Percentiles rank a stretch among this genome's conserved stretches.
These are phyloP conservation scores for Keithomyces neogunnii DNA, from an alignment of 2,329 filamentous ascomycete species.

Conservation along the genomic window DNA sequence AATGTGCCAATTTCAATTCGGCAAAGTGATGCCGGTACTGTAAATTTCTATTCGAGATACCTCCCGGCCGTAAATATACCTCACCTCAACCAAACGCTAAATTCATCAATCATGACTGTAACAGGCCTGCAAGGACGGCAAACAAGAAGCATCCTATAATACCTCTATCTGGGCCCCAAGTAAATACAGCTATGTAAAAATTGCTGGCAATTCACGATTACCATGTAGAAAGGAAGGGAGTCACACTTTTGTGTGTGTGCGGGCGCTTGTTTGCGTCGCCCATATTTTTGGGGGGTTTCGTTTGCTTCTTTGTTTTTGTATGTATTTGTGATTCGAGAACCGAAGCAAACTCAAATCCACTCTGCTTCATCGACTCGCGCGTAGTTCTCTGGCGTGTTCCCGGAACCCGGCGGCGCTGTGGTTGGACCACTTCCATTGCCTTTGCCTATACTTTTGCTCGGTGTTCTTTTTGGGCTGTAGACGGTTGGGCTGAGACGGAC, in stretches of 20 bases:
- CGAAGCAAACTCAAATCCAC: slow-evolving; percentile 8
- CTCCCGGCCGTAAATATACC: neutral
- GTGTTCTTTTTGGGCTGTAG: slow-evolving; percentile 32
- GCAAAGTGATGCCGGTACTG: neutral
- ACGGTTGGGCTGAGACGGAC: slow-evolving; percentile 42
- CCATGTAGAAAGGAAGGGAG: too few species aligned
- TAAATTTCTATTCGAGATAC: neutral
- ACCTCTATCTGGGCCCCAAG: too few species aligned
- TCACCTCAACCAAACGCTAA: neutral
- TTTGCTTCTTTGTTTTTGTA: neutral
- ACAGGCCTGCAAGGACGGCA: neutral
- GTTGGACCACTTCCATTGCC: neutral
- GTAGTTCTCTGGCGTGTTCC: neutral
- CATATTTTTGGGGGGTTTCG: slow-evolving; percentile 3
- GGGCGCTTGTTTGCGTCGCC: too few species aligned
- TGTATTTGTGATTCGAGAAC: too few species aligned
- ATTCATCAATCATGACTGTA: neutral
- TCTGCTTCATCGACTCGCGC: slow-evolving; percentile 6
- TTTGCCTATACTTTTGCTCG: neutral
- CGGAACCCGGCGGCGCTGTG: neutral
- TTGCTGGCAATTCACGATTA: too few species aligned
- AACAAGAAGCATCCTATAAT: too few species aligned
- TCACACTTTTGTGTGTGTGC: too few species aligned
- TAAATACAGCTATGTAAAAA: too few species aligned
- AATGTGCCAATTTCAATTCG: neutral